Evolutionary conservation across 2,329 filamentous ascomycete genomes (phyloP).

Genomic region (Verticillium longisporum): DNA sequence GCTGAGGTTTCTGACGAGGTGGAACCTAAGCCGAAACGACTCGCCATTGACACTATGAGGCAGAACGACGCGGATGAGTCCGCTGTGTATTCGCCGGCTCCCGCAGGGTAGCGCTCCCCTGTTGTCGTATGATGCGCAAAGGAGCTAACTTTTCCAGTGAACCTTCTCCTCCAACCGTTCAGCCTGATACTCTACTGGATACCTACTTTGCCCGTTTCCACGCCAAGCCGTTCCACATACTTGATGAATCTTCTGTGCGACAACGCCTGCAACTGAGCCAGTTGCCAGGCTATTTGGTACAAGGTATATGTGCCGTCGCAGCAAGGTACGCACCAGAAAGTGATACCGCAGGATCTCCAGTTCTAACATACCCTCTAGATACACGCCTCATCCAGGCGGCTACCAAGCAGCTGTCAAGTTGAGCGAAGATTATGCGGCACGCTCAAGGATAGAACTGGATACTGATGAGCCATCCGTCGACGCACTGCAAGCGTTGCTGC

Average conservation of each 20-base stretch:
- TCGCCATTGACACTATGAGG: conserved; percentile 23
- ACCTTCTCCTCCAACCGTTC: conserved; percentile 36
- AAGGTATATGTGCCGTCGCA: conserved; percentile 55
- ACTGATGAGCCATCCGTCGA: conserved; percentile 78
- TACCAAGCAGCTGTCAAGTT: conserved; percentile 61
- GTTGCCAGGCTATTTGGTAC: conserved; percentile 47
- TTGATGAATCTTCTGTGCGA: conserved; percentile 70
- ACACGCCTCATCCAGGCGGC: conserved; percentile 60
- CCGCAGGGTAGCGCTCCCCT: conserved; percentile 25
- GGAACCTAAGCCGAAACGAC: conserved; percentile 34
- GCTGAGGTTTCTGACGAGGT: conserved; percentile 19
- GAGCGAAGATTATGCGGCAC: conserved; percentile 67
- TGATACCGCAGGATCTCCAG: conserved; percentile 12
- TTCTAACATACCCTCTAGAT: conserved; percentile 49
- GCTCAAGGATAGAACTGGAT: conserved; percentile 64
- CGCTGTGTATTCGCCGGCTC: conserved; percentile 34
- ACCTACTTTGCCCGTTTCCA: conserved; percentile 76
- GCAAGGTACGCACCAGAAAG: conserved; percentile 41
- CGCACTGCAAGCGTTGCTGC: conserved; percentile 65
- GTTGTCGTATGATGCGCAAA: not conserved
- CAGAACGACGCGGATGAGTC: conserved; percentile 27
- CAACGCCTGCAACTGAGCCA: conserved; percentile 66
- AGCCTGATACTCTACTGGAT: conserved; percentile 61
- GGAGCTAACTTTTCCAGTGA: conserved; percentile 27
- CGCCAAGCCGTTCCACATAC: conserved; percentile 73